Base-by-base conservation (phyloP, 257 asterid genomes). In the Rhazya stricta region DNA sequence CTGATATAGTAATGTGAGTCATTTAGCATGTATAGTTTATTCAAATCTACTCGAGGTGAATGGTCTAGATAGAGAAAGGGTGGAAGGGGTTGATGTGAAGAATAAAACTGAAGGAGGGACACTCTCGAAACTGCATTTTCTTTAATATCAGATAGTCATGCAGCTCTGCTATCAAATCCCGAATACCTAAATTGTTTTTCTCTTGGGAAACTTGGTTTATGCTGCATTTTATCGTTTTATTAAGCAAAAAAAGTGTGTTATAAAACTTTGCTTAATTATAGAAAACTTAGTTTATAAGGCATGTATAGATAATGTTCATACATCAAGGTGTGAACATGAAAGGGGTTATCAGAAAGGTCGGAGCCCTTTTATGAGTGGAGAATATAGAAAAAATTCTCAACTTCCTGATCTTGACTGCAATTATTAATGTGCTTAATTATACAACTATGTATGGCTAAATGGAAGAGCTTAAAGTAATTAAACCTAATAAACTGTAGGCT, bases 361-460 rank as follows among this genome's bases (percentile, higher is more conserved):
- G 48, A 63, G 43, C 39, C 67, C 62, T 72, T 80, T 67, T 77
- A 18, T 72, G 0, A 9, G 57, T 75, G 46, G 82, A 45, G 72
- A 67, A 9, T 23, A 57, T 61, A 74, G 74, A 25, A 69, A 68
- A 43, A 66, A 27, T 48, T 21, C 21, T 30, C n/a, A 42, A 56
- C 71, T 29, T 74, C 27, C 25, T 37, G 13, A 21, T 69, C 25
- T 45, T 54, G 48, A 45, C 9, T 76, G 78, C 75, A 76, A 42
- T 27, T 58, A 32, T 32, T 42, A 53, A 32, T 27, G 18, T 54
- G 25, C 2, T 30, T 27, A 5, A n/a, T n/a, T 69, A 53, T 65
- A 76, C 78, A 48, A 73, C 60, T 73, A 79, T 66, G 80, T 76
- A 84, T 77, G 83, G 75, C 79, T 79, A 74, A 83, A 50, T 73